Percentiles rank a stretch among this genome's conserved stretches.
Conservation (phyloP, 2,329 filamentous ascomycete species). For the Neocucurbitaria cava region DNA sequence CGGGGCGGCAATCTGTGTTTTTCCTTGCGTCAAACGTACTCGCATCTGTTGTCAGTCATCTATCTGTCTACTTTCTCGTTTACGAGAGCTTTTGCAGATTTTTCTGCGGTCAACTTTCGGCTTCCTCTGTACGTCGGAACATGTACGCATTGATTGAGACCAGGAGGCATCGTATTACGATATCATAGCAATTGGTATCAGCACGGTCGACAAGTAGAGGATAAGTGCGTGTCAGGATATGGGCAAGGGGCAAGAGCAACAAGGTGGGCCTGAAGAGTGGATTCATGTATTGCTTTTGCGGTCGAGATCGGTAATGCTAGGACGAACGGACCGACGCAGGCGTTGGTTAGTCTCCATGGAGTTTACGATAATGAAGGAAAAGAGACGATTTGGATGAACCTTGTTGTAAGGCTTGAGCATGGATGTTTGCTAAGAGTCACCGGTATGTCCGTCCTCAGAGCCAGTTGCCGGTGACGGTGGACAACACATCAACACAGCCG, state of each 20-base stretch:
- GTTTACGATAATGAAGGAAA: constrained; percentile 36
- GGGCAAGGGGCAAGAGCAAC: constrained; percentile 16
- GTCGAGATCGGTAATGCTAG: constrained; percentile 30
- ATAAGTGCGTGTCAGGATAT: constrained; percentile 10
- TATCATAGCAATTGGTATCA: constrained; percentile 14
- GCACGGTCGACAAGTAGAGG: constrained; percentile 14
- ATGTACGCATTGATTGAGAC: constrained; percentile 26
- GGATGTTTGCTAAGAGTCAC: constrained; percentile 28
- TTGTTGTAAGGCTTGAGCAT: constrained; percentile 14
- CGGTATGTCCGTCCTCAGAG: constrained; percentile 18
- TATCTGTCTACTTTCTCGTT: constrained; percentile 6
- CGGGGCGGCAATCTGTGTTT: constrained; percentile 20
- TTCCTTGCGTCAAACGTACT: constrained; percentile 17
- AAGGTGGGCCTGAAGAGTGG: constrained; percentile 17
- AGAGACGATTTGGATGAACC: constrained; percentile 26
- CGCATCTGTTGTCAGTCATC: constrained; percentile 7
- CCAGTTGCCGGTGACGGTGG: constrained; percentile 21
- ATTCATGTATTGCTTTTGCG: constrained; percentile 35
- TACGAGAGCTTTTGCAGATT: constrained; percentile 9
- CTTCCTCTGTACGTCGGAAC: constrained; percentile 21
- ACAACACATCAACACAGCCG: constrained; percentile 17
- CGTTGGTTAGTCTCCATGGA: constrained; percentile 32
- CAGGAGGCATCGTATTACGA: constrained; percentile 11
- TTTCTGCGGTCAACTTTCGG: constrained; percentile 21
- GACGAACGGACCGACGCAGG: constrained; percentile 36